Percentiles rank a stretch among this genome's conserved stretches.
These are phyloP conservation scores for Pterulicium gracile DNA, from an alignment of 1,284 basidiomycete genomes.

Conservation along the genomic window DNA sequence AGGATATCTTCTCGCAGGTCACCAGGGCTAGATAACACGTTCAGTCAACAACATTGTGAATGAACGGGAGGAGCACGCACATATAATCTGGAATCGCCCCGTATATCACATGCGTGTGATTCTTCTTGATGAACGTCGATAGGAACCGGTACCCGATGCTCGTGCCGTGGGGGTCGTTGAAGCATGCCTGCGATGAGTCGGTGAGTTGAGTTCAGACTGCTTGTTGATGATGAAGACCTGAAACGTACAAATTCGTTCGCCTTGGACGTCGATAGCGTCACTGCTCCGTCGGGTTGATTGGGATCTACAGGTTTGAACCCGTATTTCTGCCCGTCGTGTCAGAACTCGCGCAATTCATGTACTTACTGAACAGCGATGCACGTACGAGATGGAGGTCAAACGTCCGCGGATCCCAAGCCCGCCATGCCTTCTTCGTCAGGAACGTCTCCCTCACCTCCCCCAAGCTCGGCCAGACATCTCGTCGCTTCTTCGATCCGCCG, in stretches of 20 bases:
- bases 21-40: slow-evolving; percentile 19
- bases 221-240: neutral
- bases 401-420: neutral
- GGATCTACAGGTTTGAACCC: neutral
- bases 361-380: neutral
- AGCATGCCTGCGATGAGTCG: slow-evolving; percentile 28
- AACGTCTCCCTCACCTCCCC: neutral
- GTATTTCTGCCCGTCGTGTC: neutral
- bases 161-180: slow-evolving; percentile 26
- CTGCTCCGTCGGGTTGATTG: neutral
- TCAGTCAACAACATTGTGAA: neutral
- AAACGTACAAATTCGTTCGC: neutral
- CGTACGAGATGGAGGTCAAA: neutral
- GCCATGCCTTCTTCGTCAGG: neutral
- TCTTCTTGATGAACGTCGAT: slow-evolving; percentile 20
- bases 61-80: slow-evolving; percentile 19
- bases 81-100: slow-evolving; percentile 36
- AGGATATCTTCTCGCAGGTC: slow-evolving; percentile 29
- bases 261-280: neutral
- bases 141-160: slow-evolving; percentile 27
- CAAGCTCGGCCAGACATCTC: neutral
- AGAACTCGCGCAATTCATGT: neutral
- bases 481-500: neutral
- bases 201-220: neutral
- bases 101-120: slow-evolving; percentile 39